Conservation (phyloP, 1,139 yeast species). For the Candida freyschussii region DNA sequence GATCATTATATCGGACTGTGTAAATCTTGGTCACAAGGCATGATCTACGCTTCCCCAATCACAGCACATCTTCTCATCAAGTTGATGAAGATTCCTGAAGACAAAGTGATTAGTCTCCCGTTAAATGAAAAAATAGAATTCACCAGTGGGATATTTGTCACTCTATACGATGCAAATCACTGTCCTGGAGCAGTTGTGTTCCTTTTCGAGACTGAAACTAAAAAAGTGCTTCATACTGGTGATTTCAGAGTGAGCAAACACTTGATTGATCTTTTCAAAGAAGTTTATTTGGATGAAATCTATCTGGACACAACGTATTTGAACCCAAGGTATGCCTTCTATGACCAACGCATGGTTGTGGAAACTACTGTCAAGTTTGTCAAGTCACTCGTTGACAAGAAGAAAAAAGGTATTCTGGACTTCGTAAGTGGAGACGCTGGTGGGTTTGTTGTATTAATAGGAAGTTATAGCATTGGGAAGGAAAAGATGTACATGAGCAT, state of each 20-base stretch:
- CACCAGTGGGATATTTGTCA: constrained; percentile 33
- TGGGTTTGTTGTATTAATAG: constrained; percentile 60
- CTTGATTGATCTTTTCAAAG: constrained; percentile 32
- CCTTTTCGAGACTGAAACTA: constrained; percentile 46
- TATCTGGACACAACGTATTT: constrained; percentile 89
- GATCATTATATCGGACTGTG: constrained; percentile 90
- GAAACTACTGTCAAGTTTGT: constrained; percentile 53
- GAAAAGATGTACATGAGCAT: constrained; percentile 74
- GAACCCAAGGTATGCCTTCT: constrained; percentile 69
- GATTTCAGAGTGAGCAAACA: constrained; percentile 70
- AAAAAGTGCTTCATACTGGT: constrained; percentile 73
- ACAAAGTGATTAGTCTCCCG: constrained; percentile 45
- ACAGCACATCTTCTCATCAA: constrained; percentile 53
- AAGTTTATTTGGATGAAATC: constrained; percentile 46
- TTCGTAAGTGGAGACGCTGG: constrained; percentile 25
- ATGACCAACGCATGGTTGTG: constrained; percentile 69
- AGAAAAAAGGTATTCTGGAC: constrained; percentile 34
- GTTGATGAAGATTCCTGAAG: constrained; percentile 45
- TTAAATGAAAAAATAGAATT: constrained; percentile 32
- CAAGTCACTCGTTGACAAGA: constrained; percentile 26
- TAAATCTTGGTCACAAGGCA: constrained; percentile 67
- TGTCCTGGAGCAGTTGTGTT: constrained; percentile 94
- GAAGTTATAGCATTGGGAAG: constrained; percentile 89
- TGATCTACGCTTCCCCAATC: constrained; percentile 64
- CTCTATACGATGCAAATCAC: constrained; percentile 80